Percentiles rank a stretch among this genome's conserved stretches.
Evolutionary conservation across 2,329 filamentous ascomycete genomes (phyloP).

Genomic region (Zymoseptoria pseudotritici): DNA sequence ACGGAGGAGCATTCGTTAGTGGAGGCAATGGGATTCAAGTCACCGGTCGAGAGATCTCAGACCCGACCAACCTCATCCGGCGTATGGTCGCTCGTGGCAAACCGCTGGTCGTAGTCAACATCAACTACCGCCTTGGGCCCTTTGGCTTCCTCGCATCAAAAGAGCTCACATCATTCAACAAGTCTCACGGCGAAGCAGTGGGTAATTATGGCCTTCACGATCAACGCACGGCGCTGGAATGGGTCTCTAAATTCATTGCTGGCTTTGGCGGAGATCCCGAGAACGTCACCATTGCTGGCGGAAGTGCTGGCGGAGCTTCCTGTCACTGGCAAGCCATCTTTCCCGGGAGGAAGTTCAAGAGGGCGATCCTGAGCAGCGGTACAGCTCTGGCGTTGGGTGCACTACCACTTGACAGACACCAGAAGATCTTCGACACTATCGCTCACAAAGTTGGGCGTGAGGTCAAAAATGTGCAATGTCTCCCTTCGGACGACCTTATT

Average conservation of each 20-base stretch:
- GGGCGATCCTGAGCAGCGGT: not conserved
- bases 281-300: conserved; percentile 37
- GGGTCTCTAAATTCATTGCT: conserved; percentile 31
- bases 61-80: not conserved
- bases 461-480: not conserved
- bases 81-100: not conserved
- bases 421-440: not conserved
- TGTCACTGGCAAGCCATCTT: not conserved
- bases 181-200: conserved; percentile 1
- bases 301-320: conserved; percentile 43
- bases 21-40: not conserved
- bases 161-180: conserved; percentile 19
- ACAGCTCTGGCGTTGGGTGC: not conserved
- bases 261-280: conserved; percentile 34
- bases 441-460: not conserved
- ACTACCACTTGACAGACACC: not conserved
- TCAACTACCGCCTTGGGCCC: conserved; percentile 41
- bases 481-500: not conserved
- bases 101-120: not conserved
- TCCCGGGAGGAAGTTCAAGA: not conserved
- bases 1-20: not conserved
- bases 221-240: conserved; percentile 31
- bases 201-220: conserved; percentile 21
- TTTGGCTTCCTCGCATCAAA: conserved; percentile 34
- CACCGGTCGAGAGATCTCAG: not conserved